A percentile compares a stretch with the other conserved stretches of the same genome.
Evolutionary conservation across 768 basidiomycete species (phyloP).

Genomic region (Nevesoporus exiguus): DNA sequence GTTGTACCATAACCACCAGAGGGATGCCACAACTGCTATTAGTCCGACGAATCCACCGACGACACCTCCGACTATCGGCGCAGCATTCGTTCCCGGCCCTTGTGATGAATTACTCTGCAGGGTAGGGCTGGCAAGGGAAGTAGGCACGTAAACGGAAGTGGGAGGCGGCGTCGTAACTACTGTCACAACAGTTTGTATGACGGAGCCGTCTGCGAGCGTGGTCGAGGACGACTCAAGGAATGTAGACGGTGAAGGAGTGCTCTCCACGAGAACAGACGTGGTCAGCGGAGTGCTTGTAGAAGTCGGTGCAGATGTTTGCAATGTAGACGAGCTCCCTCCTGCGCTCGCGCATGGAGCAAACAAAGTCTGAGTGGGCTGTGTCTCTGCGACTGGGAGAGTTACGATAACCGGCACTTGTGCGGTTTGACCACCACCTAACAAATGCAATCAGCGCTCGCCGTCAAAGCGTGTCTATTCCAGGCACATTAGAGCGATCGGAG

Average conservation of each 20-base stretch:
- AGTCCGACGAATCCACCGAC: slow-evolving; percentile 54
- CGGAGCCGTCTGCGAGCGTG: slow-evolving; percentile 41
- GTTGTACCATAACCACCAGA: slow-evolving; percentile 52
- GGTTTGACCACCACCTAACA: slow-evolving; percentile 26
- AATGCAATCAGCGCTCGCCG: slow-evolving; percentile 13
- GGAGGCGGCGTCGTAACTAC: slow-evolving; percentile 36
- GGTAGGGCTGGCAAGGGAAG: slow-evolving; percentile 12
- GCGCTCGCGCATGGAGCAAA: slow-evolving; percentile 38
- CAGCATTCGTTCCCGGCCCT: slow-evolving; percentile 33
- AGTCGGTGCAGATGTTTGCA: slow-evolving; percentile 5
- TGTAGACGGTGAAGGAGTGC: slow-evolving; percentile 32
- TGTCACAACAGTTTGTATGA: slow-evolving; percentile 36
- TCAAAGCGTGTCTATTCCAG: slow-evolving; percentile 1
- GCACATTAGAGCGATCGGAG: not conserved
- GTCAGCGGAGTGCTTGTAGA: slow-evolving; percentile 12
- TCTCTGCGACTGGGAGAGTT: slow-evolving; percentile 30
- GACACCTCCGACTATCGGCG: slow-evolving; percentile 51
- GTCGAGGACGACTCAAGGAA: slow-evolving; percentile 32
- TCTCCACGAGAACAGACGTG: slow-evolving; percentile 27
- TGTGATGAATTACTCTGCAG: slow-evolving; percentile 13
- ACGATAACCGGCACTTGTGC: slow-evolving; percentile 42
- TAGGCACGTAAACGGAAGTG: slow-evolving; percentile 28
- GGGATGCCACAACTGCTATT: slow-evolving; percentile 39
- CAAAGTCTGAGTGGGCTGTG: slow-evolving; percentile 37
- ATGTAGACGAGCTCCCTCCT: slow-evolving; percentile 11